A percentile compares a stretch with the other conserved stretches of the same genome.
These are phyloP conservation scores for Penicillium sp. DNA, from an alignment of 2,329 filamentous ascomycete species.

Conservation along the genomic window DNA sequence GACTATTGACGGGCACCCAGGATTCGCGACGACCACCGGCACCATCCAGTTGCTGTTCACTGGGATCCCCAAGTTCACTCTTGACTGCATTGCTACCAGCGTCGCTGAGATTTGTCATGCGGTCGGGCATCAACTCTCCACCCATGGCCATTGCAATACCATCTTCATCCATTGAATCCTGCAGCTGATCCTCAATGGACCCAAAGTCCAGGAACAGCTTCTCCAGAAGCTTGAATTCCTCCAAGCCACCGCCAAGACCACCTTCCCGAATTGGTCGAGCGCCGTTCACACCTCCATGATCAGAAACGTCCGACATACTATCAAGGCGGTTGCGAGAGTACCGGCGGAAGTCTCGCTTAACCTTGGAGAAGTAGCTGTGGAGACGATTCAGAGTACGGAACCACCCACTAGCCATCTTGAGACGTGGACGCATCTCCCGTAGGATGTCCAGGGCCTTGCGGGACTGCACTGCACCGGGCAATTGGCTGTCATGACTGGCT, in stretches of 20 bases:
- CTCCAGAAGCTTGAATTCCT: conserved; percentile 44
- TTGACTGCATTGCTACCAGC: conserved; percentile 43
- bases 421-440: conserved; percentile 42
- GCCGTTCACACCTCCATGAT: conserved; percentile 29
- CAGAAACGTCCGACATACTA: conserved; percentile 28
- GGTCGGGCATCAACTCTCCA: conserved; percentile 29
- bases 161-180: conserved; percentile 37
- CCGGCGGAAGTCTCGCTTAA: conserved; percentile 39
- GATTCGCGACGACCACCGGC: conserved; percentile 40
- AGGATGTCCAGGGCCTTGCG: conserved; percentile 41
- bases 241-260: conserved; percentile 32
- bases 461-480: conserved; percentile 34
- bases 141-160: conserved; percentile 20
- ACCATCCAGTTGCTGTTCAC: conserved; percentile 32
- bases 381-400: conserved; percentile 46
- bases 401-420: conserved; percentile 44
- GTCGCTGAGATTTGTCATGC: conserved; percentile 37
- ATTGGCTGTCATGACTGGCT: conserved; percentile 26
- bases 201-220: conserved; percentile 44
- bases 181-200: conserved; percentile 39
- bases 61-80: conserved; percentile 37
- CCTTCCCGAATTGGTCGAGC: conserved; percentile 34
- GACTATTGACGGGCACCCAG: conserved; percentile 43
- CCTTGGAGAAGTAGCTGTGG: conserved; percentile 43
- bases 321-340: conserved; percentile 34